phyloP scores from a whole-genome alignment of 2,329 filamentous ascomycete species.

The Claviceps purpurea region DNA sequence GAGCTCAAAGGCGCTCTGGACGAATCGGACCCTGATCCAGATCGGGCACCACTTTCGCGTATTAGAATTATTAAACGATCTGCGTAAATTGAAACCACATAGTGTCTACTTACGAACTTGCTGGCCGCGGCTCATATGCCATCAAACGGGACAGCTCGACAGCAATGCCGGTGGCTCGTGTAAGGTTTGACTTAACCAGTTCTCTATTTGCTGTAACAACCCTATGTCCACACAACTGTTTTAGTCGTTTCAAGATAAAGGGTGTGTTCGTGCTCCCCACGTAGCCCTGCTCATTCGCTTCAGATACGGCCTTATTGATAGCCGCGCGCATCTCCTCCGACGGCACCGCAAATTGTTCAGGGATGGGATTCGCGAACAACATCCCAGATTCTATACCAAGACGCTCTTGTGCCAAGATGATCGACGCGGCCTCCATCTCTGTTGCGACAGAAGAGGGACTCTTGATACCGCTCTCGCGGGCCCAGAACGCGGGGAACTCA shows the following conservation, averaged over 20 bases:
- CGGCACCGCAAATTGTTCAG: slow-evolving; percentile 54
- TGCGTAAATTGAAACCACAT: slow-evolving; percentile 7
- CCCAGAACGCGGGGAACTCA: slow-evolving; percentile 89
- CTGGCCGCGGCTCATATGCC: slow-evolving; percentile 16
- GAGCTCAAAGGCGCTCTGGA: neutral
- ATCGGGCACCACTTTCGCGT: slow-evolving; percentile 18
- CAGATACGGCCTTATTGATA: slow-evolving; percentile 53
- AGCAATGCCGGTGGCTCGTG: slow-evolving; percentile 40
- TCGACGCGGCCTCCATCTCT: slow-evolving; percentile 75
- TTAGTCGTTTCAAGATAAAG: slow-evolving; percentile 66
- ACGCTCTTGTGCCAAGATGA: slow-evolving; percentile 65
- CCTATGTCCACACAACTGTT: slow-evolving; percentile 58
- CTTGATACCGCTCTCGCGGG: slow-evolving; percentile 67
- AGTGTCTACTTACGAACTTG: slow-evolving; percentile 23
- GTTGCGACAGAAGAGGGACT: slow-evolving; percentile 64
- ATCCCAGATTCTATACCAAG: slow-evolving; percentile 66
- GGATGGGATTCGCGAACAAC: slow-evolving; percentile 81
- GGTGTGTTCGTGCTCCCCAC: slow-evolving; percentile 72
- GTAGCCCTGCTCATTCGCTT: slow-evolving; percentile 51
- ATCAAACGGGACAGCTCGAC: slow-evolving; percentile 36
- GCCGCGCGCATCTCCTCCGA: slow-evolving; percentile 55
- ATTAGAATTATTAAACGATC: slow-evolving; percentile 21
- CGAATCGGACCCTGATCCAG: neutral
- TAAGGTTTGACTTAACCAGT: slow-evolving; percentile 40
- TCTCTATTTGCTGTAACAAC: slow-evolving; percentile 64